Evolutionary conservation across 441 rosid species (phyloP).

Genomic region (Adansonia rubrostipa): DNA sequence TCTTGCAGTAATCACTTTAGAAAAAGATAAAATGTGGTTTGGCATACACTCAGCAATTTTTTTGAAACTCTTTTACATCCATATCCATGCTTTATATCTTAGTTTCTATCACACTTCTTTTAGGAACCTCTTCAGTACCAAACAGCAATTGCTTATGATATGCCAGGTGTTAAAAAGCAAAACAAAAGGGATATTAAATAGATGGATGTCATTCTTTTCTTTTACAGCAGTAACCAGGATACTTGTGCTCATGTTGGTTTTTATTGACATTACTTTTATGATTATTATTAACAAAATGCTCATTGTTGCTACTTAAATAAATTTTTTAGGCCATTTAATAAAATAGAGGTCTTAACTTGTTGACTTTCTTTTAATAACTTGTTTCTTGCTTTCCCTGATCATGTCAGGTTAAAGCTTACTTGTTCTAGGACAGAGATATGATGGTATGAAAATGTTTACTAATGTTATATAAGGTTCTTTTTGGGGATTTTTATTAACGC

Average conservation of each 20-base stretch:
- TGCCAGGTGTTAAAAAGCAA: not conserved
- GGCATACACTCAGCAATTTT: not conserved
- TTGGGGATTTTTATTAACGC: not conserved
- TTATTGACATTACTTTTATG: not conserved
- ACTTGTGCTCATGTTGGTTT: not conserved
- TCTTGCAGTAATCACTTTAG: not conserved
- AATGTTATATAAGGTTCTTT: not conserved
- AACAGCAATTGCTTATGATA: not conserved
- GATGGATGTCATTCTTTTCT: not conserved
- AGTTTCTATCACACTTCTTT: not conserved
- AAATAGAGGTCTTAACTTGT: not conserved
- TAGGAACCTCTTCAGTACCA: not conserved
- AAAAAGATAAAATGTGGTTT: not conserved
- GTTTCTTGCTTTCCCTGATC: not conserved
- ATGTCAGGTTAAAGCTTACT: slow-evolving; percentile 73
- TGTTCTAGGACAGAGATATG: slow-evolving; percentile 65
- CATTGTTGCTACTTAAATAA: not conserved
- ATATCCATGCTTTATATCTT: not conserved
- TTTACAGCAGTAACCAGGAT: not conserved
- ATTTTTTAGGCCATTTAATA: not conserved
- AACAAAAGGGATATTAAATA: not conserved
- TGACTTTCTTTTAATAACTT: not conserved
- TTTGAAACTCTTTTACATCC: not conserved
- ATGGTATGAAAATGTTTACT: slow-evolving; percentile 56
- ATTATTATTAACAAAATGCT: not conserved